Base-by-base conservation (phyloP, 2,329 filamentous ascomycete species). In the Microsporum audouinii region DNA sequence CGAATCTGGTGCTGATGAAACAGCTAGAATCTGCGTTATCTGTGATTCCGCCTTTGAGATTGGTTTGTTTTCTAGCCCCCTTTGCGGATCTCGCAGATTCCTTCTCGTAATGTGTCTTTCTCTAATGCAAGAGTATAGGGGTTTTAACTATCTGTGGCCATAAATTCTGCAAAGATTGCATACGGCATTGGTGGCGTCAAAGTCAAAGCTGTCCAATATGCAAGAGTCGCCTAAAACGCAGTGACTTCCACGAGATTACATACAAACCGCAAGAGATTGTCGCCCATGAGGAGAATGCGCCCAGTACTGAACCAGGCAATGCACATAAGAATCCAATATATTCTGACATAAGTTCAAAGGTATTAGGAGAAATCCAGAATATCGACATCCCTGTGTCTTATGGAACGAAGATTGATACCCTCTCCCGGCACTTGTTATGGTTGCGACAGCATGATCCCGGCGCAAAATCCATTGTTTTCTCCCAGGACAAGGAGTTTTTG, bases 401-500 rank as follows among this genome's bases (percentile, higher is more conserved):
- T 68, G 91, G 90, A 1, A 95, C 89, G 0, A 99, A 97, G 73
- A 86, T 97, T 17, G 91, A 96, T 71, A 95, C 84, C 0, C 75
- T 92, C 2, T 81, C 87, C 33, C 83, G 89, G 1, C 94, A 97
- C 71, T 75, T 97, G 1, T 74, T 95, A 14, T 96, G 89, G 89
- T 79, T 97, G 23, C 84, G 92, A 1, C 80, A 88, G 66, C 84
- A 88, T 56, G 91, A 96, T 66, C 89, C 90, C 0, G 90, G 90
- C 0, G 85, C 90, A 7, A 97, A 97, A 71, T 88, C 89, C 0
- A 88, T 99, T 70, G 82, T 97, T n/a, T 99, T 96, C 72, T 95
- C 89, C 0, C 92, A 97, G 74, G 94, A 90, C 72, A 83, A 83
- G 60, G 87, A 89, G 60, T 97, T 96, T 67, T 78, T 97, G 1